Conservation (phyloP, 495 filamentous ascomycete species). For the Tuber aestivum region DNA sequence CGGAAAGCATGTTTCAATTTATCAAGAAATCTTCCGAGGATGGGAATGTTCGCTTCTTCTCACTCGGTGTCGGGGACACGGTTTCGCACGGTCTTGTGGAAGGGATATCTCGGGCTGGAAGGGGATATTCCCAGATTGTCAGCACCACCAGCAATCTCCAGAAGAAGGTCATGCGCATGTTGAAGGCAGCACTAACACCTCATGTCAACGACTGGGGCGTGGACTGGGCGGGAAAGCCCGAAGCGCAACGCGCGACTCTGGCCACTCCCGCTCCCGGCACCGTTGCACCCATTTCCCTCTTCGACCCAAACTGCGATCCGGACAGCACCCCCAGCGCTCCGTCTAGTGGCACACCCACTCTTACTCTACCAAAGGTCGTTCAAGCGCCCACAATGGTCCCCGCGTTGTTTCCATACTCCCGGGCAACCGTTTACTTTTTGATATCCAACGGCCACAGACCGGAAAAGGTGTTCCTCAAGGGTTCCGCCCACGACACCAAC, state of each 20-base stretch:
- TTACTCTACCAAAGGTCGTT: conserved; percentile 50
- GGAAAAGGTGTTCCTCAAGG: conserved; percentile 55
- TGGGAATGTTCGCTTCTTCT: conserved; percentile 55
- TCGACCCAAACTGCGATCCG: conserved; percentile 45
- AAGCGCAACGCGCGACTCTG: conserved; percentile 49
- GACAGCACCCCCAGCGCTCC: conserved; percentile 46
- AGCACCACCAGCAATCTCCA: conserved; percentile 48
- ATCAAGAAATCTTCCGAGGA: conserved; percentile 47
- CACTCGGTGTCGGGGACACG: conserved; percentile 58
- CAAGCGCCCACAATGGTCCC: conserved; percentile 60
- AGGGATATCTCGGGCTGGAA: conserved; percentile 60
- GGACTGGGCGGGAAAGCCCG: conserved; percentile 18
- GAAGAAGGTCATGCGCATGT: conserved; percentile 61
- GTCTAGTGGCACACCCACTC: conserved; percentile 46
- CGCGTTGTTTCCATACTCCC: conserved; percentile 58
- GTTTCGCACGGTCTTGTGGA: conserved; percentile 63
- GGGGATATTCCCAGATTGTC: conserved; percentile 61
- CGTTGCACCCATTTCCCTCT: conserved; percentile 48
- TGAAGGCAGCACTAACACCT: conserved; percentile 62
- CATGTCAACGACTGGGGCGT: conserved; percentile 47
- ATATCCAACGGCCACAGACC: conserved; percentile 49
- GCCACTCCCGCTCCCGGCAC: conserved; percentile 4
- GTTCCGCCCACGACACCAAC: conserved; percentile 40
- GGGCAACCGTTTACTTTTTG: conserved; percentile 59
- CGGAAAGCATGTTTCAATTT: conserved; percentile 52